A percentile compares a stretch with the other conserved stretches of the same genome.
Conservation (phyloP, 2,329 filamentous ascomycete genomes). For the Phialemonium atrogriseum region DNA sequence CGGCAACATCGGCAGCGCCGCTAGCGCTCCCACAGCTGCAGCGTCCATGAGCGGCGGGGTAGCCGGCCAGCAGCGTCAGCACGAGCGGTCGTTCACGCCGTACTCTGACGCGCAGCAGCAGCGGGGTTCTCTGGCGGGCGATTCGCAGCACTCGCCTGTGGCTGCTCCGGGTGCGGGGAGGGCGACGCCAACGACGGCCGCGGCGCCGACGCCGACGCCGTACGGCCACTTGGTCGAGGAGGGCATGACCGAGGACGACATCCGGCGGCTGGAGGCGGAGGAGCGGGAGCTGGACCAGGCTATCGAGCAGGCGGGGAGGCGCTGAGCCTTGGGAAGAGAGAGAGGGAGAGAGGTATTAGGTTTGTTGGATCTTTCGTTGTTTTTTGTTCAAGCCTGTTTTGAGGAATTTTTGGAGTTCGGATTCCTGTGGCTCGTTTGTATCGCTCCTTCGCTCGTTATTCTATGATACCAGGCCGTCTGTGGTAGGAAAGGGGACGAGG, state of each 20-base stretch:
- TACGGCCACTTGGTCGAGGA: constrained; percentile 49
- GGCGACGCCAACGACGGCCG: constrained; percentile 6
- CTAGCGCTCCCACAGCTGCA: constrained; percentile 1
- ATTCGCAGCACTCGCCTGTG: not conserved
- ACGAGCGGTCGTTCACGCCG: constrained; percentile 19
- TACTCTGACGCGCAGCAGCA: too few species aligned
- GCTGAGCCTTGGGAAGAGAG: not conserved
- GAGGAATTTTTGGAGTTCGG: too few species aligned
- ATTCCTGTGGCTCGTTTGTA: too few species aligned
- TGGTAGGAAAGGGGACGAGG: too few species aligned
- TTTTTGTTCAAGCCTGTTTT: not conserved
- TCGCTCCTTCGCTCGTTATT: too few species aligned
- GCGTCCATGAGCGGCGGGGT: constrained; percentile 3
- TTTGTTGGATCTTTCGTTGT: not conserved
- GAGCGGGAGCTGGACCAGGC: constrained; percentile 48
- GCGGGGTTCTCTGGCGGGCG: too few species aligned
- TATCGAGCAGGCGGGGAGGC: constrained; percentile 33
- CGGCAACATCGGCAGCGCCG: constrained; percentile 9
- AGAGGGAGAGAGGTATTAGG: not conserved
- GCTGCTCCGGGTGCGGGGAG: not conserved
- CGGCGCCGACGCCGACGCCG: constrained; percentile 15
- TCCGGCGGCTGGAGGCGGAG: constrained; percentile 47
- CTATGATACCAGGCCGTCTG: too few species aligned
- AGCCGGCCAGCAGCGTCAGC: constrained; percentile 6
- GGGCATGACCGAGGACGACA: constrained; percentile 51